These are phyloP conservation scores for Sphaerulina vaccinii DNA, from an alignment of 2,329 filamentous ascomycete genomes.

Conservation along the genomic window DNA sequence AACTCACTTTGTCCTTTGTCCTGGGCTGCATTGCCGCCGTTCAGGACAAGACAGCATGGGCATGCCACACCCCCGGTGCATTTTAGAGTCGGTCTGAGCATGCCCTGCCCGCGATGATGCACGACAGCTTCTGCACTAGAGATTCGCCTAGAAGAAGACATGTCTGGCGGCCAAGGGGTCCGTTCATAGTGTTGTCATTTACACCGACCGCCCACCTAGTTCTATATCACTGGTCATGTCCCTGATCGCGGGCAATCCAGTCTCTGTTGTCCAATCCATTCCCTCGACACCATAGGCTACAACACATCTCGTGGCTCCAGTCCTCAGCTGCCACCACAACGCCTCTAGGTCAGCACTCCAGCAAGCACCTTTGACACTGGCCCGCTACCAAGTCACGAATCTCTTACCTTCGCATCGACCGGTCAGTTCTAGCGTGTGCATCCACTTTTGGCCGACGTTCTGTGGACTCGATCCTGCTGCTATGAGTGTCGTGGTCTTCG, in stretches of 20 bases:
- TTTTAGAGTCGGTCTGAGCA: conserved; percentile 16
- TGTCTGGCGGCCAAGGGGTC: conserved; percentile 15
- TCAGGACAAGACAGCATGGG: conserved; percentile 1
- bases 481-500: conserved; percentile 13
- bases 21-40: conserved; percentile 4
- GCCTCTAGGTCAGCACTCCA: conserved; percentile 11
- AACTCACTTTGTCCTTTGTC: conserved; percentile 7
- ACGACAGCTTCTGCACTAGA: conserved; percentile 16
- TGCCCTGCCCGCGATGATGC: conserved; percentile 15
- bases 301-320: conserved; percentile 6
- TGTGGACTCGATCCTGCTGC: not conserved
- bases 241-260: conserved; percentile 21
- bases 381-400: not conserved
- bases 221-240: conserved; percentile 27
- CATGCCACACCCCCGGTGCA: conserved; percentile 9
- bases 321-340: not conserved
- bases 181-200: conserved; percentile 24
- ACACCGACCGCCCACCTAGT: conserved; percentile 10
- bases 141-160: conserved; percentile 13
- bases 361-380: not conserved
- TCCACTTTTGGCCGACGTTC: not conserved
- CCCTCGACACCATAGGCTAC: conserved; percentile 22
- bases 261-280: conserved; percentile 19
- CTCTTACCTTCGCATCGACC: not conserved
- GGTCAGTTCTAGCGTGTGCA: not conserved